phyloP scores from a whole-genome alignment of 345 rosid genomes.

The Citrus reticulata region DNA sequence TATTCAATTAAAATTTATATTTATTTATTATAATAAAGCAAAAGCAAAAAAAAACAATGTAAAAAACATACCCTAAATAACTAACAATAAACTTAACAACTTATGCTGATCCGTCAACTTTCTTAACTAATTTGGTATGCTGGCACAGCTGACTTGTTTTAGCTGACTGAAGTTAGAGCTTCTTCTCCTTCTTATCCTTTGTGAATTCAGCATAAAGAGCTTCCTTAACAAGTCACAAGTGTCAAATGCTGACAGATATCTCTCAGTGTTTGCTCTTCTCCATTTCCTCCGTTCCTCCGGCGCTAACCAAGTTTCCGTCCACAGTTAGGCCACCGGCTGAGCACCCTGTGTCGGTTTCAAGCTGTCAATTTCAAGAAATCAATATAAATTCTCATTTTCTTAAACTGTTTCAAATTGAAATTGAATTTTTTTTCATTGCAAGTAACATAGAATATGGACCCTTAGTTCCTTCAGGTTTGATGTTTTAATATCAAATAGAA shows the following conservation, averaged over 20 bases:
- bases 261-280: slow-evolving; percentile 57
- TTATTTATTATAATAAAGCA: too few relatives aligned
- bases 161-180: too few relatives aligned
- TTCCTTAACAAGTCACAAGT: too few relatives aligned
- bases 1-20: too few relatives aligned
- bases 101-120: too few relatives aligned
- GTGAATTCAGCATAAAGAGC: too few relatives aligned
- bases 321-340: slow-evolving; percentile 78
- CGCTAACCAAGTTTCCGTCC: slow-evolving; percentile 65
- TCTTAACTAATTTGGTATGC: too few relatives aligned
- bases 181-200: too few relatives aligned
- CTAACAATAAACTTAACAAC: too few relatives aligned
- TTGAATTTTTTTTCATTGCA: background rate
- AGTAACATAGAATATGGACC: slow-evolving; percentile 22
- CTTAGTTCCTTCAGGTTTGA: slow-evolving; percentile 39
- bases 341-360: slow-evolving; percentile 82
- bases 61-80: too few relatives aligned
- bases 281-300: slow-evolving; percentile 54
- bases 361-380: slow-evolving; percentile 22
- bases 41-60: too few relatives aligned
- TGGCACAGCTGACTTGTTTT: too few relatives aligned
- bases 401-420: background rate
- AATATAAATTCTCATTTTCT: background rate
- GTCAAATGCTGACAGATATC: slow-evolving; percentile 36
- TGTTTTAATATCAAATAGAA: slow-evolving; percentile 44